Evolutionary conservation across 2,329 filamentous ascomycete genomes (phyloP), one percentile per base, ranked within the genome.

Genomic region (Raffaelea ambrosiae): DNA sequence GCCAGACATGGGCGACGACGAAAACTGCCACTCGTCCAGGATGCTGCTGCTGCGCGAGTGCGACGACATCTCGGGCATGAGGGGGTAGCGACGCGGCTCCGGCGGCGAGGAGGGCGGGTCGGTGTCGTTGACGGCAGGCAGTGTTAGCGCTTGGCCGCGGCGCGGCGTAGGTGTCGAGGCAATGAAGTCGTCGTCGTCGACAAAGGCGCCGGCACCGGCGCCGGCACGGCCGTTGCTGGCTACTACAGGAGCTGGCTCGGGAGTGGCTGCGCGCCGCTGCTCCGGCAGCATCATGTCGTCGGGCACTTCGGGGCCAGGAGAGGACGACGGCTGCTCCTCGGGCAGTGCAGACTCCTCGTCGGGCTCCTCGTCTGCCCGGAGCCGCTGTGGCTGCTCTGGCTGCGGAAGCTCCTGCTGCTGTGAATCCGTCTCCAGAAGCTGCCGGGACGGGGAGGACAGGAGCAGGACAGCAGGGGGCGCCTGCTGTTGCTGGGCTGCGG

Each of bases 141-240:
- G 63, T 2, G 66, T 59, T n/a, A 74, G 51, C 4, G 71, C 58
- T 53, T 77, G 73, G 20, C 74, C 75, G 31, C 77, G 73, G 42
- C 76, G 68, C 4, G 76, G 80, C 1, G 80, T 83, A 1, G 80
- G 80, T 0, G 79, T 83, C 7, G 73, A 79, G 19, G 70, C 73
- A 31, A 82, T 67, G 48, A 72, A 73, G n/a, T 77, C 71, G 16
- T 77, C 71, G 40, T 76, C 68, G n/a, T 76, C 70, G 43, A 74
- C 66, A 48, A 72, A 72, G 1, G 61, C 29, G 8, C 18, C 11
- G 18, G 22, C 16, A 4, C 20, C 16, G 5, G 4, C 35, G 9
- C 5, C 10, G 13, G 18, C 63, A 5, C 61, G 60, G 40, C 62
- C 59, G 9, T 11, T 44, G 26, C n/a, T 23, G 5, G 33, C 18